These are phyloP conservation scores for Gentiana macrophylla DNA, from an alignment of 257 asterid genomes.

Conservation along the genomic window DNA sequence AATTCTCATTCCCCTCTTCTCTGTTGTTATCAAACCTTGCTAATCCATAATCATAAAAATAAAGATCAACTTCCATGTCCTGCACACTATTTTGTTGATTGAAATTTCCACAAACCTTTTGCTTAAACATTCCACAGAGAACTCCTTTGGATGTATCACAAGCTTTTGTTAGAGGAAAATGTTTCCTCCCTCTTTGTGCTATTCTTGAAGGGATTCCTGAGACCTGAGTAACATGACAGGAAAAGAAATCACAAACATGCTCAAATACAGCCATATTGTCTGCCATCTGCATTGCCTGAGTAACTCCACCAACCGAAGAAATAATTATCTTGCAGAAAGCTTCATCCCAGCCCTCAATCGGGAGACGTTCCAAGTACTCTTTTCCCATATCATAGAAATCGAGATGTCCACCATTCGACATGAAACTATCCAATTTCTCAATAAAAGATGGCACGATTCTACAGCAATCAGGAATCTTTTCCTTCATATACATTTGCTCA, in stretches of 20 bases:
- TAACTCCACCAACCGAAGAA: slow-evolving; percentile 43
- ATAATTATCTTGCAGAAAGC: slow-evolving; percentile 61
- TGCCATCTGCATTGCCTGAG: slow-evolving; percentile 91
- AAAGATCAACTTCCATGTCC: too few relatives aligned
- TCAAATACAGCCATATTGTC: slow-evolving; percentile 98
- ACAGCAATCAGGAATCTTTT: slow-evolving; percentile 96
- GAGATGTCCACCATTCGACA: slow-evolving; percentile 93
- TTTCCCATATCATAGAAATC: slow-evolving; percentile 82
- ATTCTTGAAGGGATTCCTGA: slow-evolving; percentile 89
- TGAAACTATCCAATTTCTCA: slow-evolving; percentile 89
- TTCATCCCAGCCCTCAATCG: slow-evolving; percentile 79
- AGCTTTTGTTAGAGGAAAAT: slow-evolving; percentile 68
- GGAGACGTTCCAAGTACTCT: slow-evolving; percentile 83
- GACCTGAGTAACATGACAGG: slow-evolving; percentile 94
- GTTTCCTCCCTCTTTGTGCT: slow-evolving; percentile 77
- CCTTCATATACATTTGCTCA: slow-evolving; percentile 98
- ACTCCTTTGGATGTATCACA: slow-evolving; percentile 81
- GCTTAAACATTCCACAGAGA: slow-evolving; percentile 79
- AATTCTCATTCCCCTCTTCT: too few relatives aligned
- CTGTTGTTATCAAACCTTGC: too few relatives aligned
- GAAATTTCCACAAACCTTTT: slow-evolving; percentile 97
- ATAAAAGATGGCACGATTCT: slow-evolving; percentile 87
- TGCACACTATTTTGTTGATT: too few relatives aligned
- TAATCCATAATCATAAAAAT: too few relatives aligned
- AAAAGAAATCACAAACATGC: slow-evolving; percentile 93